A percentile compares a stretch with the other conserved stretches of the same genome.
phyloP scores from a whole-genome alignment of 2,329 filamentous ascomycete species.

The Cordyceps cicadae region DNA sequence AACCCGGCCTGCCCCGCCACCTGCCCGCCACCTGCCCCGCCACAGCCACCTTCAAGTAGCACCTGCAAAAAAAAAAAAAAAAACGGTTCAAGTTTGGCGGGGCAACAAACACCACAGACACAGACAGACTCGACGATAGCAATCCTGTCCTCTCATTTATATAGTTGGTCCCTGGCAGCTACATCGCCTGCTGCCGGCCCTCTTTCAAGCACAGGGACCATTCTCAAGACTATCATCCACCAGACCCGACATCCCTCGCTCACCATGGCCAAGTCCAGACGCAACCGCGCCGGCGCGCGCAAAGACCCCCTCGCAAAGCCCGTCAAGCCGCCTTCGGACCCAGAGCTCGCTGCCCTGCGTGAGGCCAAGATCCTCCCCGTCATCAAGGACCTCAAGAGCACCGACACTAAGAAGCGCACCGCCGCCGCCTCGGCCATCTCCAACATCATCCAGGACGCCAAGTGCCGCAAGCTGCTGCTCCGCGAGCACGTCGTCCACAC shows the following conservation, averaged over 20 bases:
- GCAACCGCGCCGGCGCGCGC: constrained; percentile 42
- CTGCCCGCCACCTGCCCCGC: no score
- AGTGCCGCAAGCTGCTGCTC: constrained; percentile 56
- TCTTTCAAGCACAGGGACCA: neutral
- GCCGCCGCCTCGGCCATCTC: constrained; percentile 51
- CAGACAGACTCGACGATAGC: neutral
- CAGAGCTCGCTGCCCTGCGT: constrained; percentile 54
- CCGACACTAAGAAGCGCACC: constrained; percentile 51
- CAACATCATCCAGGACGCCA: constrained; percentile 53
- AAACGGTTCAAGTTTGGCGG: constrained; percentile 5
- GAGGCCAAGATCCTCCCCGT: constrained; percentile 57
- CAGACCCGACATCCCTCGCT: neutral
- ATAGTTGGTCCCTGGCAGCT: neutral
- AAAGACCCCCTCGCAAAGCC: constrained; percentile 49
- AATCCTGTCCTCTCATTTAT: neutral
- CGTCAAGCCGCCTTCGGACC: constrained; percentile 53
- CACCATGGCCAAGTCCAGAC: constrained; percentile 52
- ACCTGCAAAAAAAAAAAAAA: no score
- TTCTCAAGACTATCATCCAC: neutral
- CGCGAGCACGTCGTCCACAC: constrained; percentile 58
- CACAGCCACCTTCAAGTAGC: no score
- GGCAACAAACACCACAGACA: neutral
- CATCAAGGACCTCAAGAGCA: constrained; percentile 50
- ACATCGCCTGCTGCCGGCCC: neutral
- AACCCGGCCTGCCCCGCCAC: no score